Evolutionary conservation across 2,329 filamentous ascomycete species (phyloP).

Genomic region (Claviceps monticola): DNA sequence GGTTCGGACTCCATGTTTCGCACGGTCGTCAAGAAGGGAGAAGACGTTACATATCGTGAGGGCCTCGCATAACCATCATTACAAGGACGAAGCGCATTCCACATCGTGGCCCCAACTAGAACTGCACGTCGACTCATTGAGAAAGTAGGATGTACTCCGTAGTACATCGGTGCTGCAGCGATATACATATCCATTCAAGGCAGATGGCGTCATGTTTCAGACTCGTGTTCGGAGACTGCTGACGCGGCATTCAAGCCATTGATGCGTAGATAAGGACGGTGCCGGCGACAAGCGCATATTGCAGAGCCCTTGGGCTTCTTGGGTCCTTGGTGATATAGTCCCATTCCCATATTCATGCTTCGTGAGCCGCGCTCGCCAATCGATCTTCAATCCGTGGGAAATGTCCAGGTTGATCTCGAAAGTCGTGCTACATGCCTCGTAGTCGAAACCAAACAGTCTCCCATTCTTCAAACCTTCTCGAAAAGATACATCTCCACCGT

Average conservation of each 20-base stretch:
- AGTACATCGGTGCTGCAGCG: neutral
- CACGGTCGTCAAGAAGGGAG: too few relatives aligned
- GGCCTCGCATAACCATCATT: too few relatives aligned
- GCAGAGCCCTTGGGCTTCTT: neutral
- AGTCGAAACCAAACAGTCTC: neutral
- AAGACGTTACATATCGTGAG: too few relatives aligned
- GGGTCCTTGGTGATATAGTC: neutral
- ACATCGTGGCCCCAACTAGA: too few relatives aligned
- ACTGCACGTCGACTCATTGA: neutral
- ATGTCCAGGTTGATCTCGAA: neutral
- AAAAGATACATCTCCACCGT: conserved; percentile 40
- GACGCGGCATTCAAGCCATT: neutral
- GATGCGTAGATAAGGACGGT: too few relatives aligned
- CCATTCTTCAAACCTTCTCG: conserved; percentile 16
- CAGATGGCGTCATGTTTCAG: neutral
- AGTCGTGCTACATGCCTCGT: neutral
- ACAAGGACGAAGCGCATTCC: too few relatives aligned
- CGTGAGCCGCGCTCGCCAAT: too few relatives aligned
- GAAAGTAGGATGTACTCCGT: neutral
- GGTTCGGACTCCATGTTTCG: too few relatives aligned
- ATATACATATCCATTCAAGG: neutral
- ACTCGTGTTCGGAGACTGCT: neutral
- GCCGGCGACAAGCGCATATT: too few relatives aligned
- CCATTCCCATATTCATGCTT: neutral
- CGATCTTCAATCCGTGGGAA: neutral